Percentiles rank a stretch among this genome's conserved stretches.
These are phyloP conservation scores for Dendrobium huoshanense DNA, from an alignment of 106 monocot species.

Conservation along the genomic window DNA sequence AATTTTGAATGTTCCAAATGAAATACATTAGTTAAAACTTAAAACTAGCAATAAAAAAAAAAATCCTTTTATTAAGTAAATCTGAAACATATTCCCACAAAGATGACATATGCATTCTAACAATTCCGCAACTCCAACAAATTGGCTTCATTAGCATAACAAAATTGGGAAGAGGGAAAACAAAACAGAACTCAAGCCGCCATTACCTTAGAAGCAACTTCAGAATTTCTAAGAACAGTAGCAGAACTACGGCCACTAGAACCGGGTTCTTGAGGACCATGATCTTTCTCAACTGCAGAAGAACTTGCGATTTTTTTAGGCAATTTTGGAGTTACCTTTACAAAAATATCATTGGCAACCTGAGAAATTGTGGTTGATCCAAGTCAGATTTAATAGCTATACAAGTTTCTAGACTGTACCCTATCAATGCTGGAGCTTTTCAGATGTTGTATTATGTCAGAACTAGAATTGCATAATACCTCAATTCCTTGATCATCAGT, in stretches of 20 bases:
- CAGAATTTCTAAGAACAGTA: conserved; percentile 13
- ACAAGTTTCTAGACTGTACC: neutral
- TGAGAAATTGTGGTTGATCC: conserved; percentile 2
- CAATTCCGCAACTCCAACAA: neutral
- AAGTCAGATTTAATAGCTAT: neutral
- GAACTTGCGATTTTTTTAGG: neutral
- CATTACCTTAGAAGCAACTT: conserved; percentile 21
- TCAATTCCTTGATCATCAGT: neutral
- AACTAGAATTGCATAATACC: conserved; percentile 7
- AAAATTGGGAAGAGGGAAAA: neutral
- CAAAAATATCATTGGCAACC: neutral
- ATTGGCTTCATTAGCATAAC: neutral
- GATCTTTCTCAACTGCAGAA: conserved; percentile 2
- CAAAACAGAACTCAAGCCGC: neutral
- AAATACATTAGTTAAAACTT: no score
- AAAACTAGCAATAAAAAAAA: neutral
- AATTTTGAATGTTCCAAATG: neutral
- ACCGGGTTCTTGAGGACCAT: conserved; percentile 8
- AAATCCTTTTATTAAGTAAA: neutral
- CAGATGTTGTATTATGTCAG: neutral
- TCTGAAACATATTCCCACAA: neutral
- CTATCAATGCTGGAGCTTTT: conserved; percentile 10
- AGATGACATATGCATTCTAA: neutral
- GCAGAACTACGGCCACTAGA: conserved; percentile 14
- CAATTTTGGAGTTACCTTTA: conserved; percentile 1